Evolutionary conservation across 768 basidiomycete species (phyloP).

Genomic region (Hydnomerulius pinastri): DNA sequence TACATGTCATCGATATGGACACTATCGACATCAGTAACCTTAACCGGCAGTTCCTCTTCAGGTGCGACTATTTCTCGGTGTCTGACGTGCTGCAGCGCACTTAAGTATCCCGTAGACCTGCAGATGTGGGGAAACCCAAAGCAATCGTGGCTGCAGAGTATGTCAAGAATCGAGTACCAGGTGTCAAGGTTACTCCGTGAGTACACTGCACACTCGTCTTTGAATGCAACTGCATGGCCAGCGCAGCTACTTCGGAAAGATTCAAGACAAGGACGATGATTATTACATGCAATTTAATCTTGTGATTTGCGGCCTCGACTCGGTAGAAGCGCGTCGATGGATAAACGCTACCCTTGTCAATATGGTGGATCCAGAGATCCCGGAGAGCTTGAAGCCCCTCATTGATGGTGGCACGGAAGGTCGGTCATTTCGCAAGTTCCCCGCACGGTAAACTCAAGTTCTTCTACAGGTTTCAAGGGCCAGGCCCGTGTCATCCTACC

Average conservation of each 20-base stretch:
- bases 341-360: constrained; percentile 98
- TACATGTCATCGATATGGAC: constrained; percentile 99
- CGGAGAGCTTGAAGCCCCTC: constrained; percentile 92
- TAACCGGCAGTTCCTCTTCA: constrained; percentile 97
- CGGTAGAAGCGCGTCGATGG: constrained; percentile 96
- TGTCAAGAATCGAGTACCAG: constrained; percentile 94
- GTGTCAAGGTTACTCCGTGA: constrained; percentile 95
- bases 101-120: constrained; percentile 49
- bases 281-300: constrained; percentile 98
- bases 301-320: constrained; percentile 96
- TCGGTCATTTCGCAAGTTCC: constrained; percentile 27
- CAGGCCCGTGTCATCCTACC: constrained; percentile 97
- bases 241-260: constrained; percentile 89
- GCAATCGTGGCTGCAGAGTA: constrained; percentile 94
- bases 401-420: constrained; percentile 99
- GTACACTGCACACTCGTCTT: constrained; percentile 30
- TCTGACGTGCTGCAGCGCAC: not conserved
- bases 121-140: constrained; percentile 94
- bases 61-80: constrained; percentile 47
- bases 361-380: constrained; percentile 89
- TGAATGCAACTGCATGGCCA: constrained; percentile 10
- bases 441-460: not conserved
- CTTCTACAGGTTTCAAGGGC: constrained; percentile 85
- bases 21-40: constrained; percentile 99
- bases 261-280: constrained; percentile 94